phyloP scores from a whole-genome alignment of 208 protist species.

The Naegleria lovaniensis region DNA sequence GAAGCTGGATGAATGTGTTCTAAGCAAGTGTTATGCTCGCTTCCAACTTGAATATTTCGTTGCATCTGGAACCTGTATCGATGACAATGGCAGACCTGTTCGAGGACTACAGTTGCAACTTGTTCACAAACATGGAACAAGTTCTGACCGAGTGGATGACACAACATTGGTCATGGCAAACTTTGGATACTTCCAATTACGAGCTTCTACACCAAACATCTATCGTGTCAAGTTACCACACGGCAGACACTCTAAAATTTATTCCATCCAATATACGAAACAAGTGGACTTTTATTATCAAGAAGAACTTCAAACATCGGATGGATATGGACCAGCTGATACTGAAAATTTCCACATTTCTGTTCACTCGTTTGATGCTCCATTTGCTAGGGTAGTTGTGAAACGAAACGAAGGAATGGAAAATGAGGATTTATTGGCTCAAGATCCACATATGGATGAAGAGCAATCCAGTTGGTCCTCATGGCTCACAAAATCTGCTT shows the following conservation, averaged over 20 bases:
- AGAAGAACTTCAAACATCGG: background rate
- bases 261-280: background rate
- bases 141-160: background rate
- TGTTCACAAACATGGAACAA: background rate
- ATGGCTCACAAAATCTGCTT: conserved; percentile 35
- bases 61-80: conserved; percentile 48
- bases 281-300: background rate
- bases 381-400: background rate
- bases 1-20: conserved; percentile 55
- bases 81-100: conserved; percentile 40
- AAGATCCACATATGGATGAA: too few relatives aligned
- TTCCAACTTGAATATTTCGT: conserved; percentile 14
- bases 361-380: conserved; percentile 7
- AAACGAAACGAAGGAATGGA: background rate
- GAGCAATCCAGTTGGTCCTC: conserved; percentile 26
- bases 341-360: background rate
- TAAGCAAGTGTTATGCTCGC: conserved; percentile 15
- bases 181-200: conserved; percentile 94
- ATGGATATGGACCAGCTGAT: background rate
- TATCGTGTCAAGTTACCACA: conserved; percentile 66
- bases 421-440: background rate
- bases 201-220: conserved; percentile 67
- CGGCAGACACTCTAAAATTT: conserved; percentile 43
- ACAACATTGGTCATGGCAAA: conserved; percentile 94
- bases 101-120: conserved; percentile 71